Evolutionary conservation across 495 filamentous ascomycete genomes (phyloP).

Genomic region (Aspergillus nanangensis): DNA sequence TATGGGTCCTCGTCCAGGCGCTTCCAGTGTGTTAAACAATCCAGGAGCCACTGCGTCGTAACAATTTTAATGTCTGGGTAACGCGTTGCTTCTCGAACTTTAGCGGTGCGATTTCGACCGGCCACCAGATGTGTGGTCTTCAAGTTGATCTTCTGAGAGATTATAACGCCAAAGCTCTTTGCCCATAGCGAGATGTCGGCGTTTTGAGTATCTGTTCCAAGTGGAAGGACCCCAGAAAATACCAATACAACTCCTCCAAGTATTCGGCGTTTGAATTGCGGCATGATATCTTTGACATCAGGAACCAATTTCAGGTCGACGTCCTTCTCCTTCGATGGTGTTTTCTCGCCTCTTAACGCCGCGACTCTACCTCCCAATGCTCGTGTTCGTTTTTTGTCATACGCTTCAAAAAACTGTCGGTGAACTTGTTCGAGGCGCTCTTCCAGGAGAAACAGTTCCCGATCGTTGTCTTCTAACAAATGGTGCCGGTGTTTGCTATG

Average conservation of each 20-base stretch:
- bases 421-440: constrained; percentile 72
- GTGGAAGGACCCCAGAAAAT: constrained; percentile 83
- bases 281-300: constrained; percentile 79
- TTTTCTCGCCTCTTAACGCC: constrained; percentile 51
- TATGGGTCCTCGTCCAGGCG: constrained; percentile 72
- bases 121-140: constrained; percentile 67
- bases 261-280: constrained; percentile 66
- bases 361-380: constrained; percentile 56
- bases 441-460: constrained; percentile 71
- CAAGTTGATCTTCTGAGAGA: constrained; percentile 54
- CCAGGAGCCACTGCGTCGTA: constrained; percentile 79
- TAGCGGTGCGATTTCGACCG: constrained; percentile 77
- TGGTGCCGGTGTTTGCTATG: constrained; percentile 60
- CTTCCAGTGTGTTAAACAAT: constrained; percentile 74
- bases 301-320: constrained; percentile 69
- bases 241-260: constrained; percentile 69
- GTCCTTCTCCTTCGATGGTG: constrained; percentile 43
- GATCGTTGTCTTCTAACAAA: constrained; percentile 78
- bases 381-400: constrained; percentile 51
- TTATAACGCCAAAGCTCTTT: constrained; percentile 73
- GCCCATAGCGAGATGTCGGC: constrained; percentile 84
- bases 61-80: constrained; percentile 82
- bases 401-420: constrained; percentile 73
- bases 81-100: constrained; percentile 74
- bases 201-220: constrained; percentile 69